Percentiles rank a stretch among this genome's conserved stretches.
Evolutionary conservation across 805 yeast genomes (phyloP).

Genomic region (Jamesozyma spencerorum): DNA sequence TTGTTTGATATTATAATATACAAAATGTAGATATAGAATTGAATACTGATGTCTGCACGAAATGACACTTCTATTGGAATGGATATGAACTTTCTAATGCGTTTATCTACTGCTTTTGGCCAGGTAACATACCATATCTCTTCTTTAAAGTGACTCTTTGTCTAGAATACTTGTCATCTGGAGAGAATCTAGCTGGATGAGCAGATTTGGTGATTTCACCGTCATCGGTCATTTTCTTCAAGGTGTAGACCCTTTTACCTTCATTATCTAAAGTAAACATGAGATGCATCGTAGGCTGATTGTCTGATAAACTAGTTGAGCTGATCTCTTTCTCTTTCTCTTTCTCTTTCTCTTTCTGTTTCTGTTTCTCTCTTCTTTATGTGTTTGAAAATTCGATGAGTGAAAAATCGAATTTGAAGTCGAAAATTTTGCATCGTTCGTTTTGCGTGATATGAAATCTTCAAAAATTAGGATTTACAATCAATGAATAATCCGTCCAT

Average conservation of each 20-base stretch:
- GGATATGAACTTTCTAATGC: neutral
- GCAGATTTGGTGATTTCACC: constrained; percentile 98
- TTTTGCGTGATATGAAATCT: too few species aligned
- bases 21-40: too few species aligned
- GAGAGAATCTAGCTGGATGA: constrained; percentile 98
- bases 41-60: too few species aligned
- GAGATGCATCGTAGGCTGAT: constrained; percentile 72
- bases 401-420: too few species aligned
- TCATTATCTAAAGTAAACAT: constrained; percentile 94
- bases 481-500: too few species aligned
- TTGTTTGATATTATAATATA: too few species aligned
- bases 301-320: neutral
- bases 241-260: constrained; percentile 92
- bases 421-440: too few species aligned
- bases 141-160: constrained; percentile 97
- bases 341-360: too few species aligned
- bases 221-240: constrained; percentile 65
- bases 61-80: too few species aligned
- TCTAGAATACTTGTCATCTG: constrained; percentile 98
- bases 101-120: constrained; percentile 1
- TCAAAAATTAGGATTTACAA: too few species aligned
- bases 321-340: neutral
- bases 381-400: neutral
- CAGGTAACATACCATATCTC: constrained; percentile 78
- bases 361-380: too few species aligned